Conservation (phyloP, 768 basidiomycete genomes). For the Candolleomyces aberdarensis region DNA sequence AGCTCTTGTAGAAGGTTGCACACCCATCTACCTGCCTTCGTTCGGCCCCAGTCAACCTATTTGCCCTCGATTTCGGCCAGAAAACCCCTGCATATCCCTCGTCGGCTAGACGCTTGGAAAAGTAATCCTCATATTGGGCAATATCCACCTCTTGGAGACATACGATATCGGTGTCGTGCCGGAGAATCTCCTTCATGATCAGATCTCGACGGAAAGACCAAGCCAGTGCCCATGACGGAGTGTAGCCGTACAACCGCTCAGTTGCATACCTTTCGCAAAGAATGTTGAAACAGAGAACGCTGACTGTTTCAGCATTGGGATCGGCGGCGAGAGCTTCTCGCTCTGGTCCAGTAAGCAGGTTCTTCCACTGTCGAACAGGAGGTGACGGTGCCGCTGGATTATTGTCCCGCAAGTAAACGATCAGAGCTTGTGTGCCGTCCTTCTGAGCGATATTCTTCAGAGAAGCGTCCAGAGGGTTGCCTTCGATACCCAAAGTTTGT, state of each 20-base stretch:
- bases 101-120: slow-evolving; percentile 65
- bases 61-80: slow-evolving; percentile 89
- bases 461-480: slow-evolving; percentile 85
- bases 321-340: slow-evolving; percentile 60
- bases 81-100: slow-evolving; percentile 89
- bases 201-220: slow-evolving; percentile 93
- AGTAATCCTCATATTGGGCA: slow-evolving; percentile 89
- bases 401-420: slow-evolving; percentile 91
- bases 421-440: slow-evolving; percentile 88
- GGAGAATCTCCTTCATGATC: slow-evolving; percentile 81
- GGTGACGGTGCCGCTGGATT: slow-evolving; percentile 80
- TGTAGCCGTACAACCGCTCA: slow-evolving; percentile 88
- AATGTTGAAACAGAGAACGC: slow-evolving; percentile 88
- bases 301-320: slow-evolving; percentile 71
- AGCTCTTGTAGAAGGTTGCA: slow-evolving; percentile 91
- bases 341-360: slow-evolving; percentile 55
- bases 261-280: slow-evolving; percentile 91
- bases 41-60: slow-evolving; percentile 87
- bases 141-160: slow-evolving; percentile 96
- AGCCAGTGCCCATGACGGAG: slow-evolving; percentile 92
- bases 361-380: slow-evolving; percentile 76
- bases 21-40: slow-evolving; percentile 91
- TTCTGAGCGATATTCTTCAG: slow-evolving; percentile 85
- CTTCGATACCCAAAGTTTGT: slow-evolving; percentile 91
- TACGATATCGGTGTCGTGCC: slow-evolving; percentile 81